phyloP scores from a whole-genome alignment of 2,329 filamentous ascomycete species.

The Ustulina deusta region DNA sequence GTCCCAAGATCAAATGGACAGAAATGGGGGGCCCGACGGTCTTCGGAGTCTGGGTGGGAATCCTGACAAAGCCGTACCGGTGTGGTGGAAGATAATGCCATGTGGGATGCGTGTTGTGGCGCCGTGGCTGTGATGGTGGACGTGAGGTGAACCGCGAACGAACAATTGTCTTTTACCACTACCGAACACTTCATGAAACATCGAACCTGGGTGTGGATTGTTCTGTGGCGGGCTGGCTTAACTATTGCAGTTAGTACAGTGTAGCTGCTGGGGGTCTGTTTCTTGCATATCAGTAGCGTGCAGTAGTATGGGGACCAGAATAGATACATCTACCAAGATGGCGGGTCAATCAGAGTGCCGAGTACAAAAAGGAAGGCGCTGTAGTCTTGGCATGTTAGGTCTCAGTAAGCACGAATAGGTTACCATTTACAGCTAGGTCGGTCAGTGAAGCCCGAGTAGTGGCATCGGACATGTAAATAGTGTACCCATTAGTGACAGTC shows the following conservation, averaged over 20 bases:
- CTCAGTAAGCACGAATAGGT: too few species aligned
- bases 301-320: too few species aligned
- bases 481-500: too few species aligned
- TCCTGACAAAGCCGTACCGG: not conserved
- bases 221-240: not conserved
- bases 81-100: not conserved
- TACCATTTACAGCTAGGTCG: not conserved
- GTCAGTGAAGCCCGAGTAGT: not conserved
- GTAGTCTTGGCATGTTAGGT: not conserved
- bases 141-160: not conserved
- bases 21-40: not conserved
- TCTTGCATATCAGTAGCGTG: not conserved
- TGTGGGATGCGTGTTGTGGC: constrained; percentile 15
- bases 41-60: constrained; percentile 27
- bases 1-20: not conserved
- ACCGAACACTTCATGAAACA: not conserved
- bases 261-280: too few species aligned
- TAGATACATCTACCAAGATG: too few species aligned
- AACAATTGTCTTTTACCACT: not conserved
- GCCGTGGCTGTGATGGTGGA: not conserved
- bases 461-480: too few species aligned
- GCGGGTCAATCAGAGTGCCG: not conserved
- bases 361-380: not conserved
- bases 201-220: too few species aligned
- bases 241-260: too few species aligned